Evolutionary conservation across 2,329 filamentous ascomycete genomes (phyloP).

Genomic region (Berkeleyomyces basicola): DNA sequence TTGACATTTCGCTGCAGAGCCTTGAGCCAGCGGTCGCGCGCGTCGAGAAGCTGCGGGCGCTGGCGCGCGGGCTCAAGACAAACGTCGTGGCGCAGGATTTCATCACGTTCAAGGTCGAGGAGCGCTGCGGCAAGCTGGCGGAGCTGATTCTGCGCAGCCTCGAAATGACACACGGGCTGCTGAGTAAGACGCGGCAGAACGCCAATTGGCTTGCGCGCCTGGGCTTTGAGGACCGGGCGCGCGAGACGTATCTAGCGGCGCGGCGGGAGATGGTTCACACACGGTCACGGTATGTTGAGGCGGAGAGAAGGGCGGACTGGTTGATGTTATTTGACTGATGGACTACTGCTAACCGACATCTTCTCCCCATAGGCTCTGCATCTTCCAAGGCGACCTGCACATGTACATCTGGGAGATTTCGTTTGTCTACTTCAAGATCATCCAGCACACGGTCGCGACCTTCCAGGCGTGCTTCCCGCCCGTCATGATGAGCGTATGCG

Average conservation of each 20-base stretch:
- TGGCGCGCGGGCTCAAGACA: conserved; percentile 66
- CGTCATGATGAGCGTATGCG: conserved; percentile 79
- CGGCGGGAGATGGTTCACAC: conserved; percentile 64
- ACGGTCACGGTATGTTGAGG: conserved; percentile 50
- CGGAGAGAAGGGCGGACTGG: too few species aligned
- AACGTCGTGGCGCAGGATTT: conserved; percentile 82
- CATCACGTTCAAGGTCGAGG: conserved; percentile 79
- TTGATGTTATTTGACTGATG: too few species aligned
- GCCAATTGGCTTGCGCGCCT: conserved; percentile 72
- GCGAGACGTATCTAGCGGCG: conserved; percentile 71
- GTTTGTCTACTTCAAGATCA: conserved; percentile 87
- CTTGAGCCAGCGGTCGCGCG: conserved; percentile 72
- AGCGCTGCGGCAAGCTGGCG: conserved; percentile 63
- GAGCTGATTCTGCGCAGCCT: conserved; percentile 62
- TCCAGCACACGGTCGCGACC: conserved; percentile 80
- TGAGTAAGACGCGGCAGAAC: conserved; percentile 61
- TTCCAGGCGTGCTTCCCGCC: conserved; percentile 79
- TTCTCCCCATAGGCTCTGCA: conserved; percentile 50
- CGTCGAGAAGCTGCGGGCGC: conserved; percentile 68
- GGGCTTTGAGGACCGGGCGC: conserved; percentile 77
- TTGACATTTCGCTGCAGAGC: conserved; percentile 78
- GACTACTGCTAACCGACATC: background rate
- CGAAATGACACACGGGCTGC: conserved; percentile 59
- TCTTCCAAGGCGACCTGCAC: conserved; percentile 85
- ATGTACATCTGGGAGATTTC: conserved; percentile 91